phyloP scores from a whole-genome alignment of 176 grass and related monocot species.

The Tillandsia fasciculata region DNA sequence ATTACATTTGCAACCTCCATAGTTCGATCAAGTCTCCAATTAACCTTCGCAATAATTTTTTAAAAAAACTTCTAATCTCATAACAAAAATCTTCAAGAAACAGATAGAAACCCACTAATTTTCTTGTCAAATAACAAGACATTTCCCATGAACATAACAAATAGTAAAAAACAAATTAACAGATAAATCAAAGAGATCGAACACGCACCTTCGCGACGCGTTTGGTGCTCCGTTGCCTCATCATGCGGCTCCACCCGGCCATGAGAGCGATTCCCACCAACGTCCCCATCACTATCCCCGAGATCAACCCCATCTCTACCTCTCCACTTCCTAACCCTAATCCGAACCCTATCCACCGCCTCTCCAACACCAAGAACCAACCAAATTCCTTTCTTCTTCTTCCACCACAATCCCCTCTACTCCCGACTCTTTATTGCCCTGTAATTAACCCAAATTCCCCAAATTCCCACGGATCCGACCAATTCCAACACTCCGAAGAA shows the following conservation, averaged over 20 bases:
- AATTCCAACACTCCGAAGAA: background rate
- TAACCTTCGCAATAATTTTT: no score
- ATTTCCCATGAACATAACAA: background rate
- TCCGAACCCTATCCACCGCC: background rate
- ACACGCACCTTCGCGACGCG: slow-evolving; percentile 39
- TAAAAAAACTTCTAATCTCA: no score
- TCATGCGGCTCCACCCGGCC: slow-evolving; percentile 55
- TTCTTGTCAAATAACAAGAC: background rate
- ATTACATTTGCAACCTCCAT: no score
- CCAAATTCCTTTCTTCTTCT: background rate
- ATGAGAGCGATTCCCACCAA: slow-evolving; percentile 63
- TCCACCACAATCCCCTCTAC: background rate
- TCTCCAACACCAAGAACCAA: background rate
- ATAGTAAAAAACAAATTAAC: no score
- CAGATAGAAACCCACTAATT: no score
- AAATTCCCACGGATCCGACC: background rate
- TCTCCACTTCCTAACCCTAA: background rate
- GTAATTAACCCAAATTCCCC: background rate
- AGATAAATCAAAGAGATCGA: no score
- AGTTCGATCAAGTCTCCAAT: no score
- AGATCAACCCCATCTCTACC: slow-evolving; percentile 63
- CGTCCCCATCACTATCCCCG: slow-evolving; percentile 71
- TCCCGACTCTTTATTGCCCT: background rate
- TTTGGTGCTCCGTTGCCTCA: slow-evolving; percentile 57
- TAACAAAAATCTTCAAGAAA: no score